Evolutionary conservation across 371 early-diverging fungal genomes (phyloP).

Genomic region (Zancudomyces culisetae): DNA sequence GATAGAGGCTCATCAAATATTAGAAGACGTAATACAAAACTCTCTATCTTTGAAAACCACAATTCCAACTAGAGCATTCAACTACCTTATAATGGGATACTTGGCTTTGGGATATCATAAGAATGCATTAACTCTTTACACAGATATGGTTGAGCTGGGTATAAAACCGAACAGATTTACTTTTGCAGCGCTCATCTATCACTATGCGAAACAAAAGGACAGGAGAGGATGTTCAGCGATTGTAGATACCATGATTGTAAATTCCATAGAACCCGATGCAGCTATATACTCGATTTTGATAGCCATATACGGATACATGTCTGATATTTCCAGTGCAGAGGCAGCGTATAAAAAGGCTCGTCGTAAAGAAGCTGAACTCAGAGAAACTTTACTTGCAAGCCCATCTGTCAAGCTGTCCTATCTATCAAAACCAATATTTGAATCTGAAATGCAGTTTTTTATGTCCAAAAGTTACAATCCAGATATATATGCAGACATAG

Average conservation of each 20-base stretch:
- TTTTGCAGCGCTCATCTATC: slow-evolving; percentile 19
- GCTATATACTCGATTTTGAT: slow-evolving; percentile 22
- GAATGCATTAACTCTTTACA: slow-evolving; percentile 14
- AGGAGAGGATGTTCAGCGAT: slow-evolving; percentile 16
- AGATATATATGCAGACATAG: neutral
- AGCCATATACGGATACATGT: neutral
- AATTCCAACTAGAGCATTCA: slow-evolving; percentile 20
- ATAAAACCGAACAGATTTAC: slow-evolving; percentile 18
- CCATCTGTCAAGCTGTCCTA: neutral
- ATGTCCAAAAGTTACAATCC: no score
- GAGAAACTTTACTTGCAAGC: neutral
- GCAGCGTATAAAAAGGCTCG: neutral
- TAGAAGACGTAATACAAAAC: slow-evolving; percentile 8
- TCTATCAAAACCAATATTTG: neutral
- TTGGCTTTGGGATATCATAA: slow-evolving; percentile 9
- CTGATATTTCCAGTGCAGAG: neutral
- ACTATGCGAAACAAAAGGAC: slow-evolving; percentile 13
- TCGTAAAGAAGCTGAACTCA: neutral
- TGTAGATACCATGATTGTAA: slow-evolving; percentile 21
- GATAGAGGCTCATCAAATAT: slow-evolving; percentile 12
- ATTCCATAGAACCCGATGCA: slow-evolving; percentile 14
- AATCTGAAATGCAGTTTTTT: no score
- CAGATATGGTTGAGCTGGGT: slow-evolving; percentile 12
- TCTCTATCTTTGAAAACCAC: slow-evolving; percentile 8
- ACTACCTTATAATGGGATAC: slow-evolving; percentile 18